Evolutionary conservation across 2,329 filamentous ascomycete species (phyloP), one percentile per base, ranked within the genome.

Genomic region (Aspergillus sp.): DNA sequence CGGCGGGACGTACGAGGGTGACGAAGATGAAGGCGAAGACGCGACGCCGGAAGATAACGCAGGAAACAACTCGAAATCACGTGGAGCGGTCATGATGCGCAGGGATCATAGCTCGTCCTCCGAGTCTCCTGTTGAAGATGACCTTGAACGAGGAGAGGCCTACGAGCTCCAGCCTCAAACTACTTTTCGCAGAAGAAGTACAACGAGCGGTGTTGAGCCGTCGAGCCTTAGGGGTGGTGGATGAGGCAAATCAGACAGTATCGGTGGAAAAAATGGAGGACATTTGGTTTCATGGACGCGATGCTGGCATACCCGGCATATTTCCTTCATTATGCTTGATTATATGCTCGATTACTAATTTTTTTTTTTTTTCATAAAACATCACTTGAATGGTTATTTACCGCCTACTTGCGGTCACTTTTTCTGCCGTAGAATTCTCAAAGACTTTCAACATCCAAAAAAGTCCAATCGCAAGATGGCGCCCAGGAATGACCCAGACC

Each of bases 1-100:
- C 4, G 80, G 80, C 8, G 81, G 80, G 1, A 63, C 66, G 11
- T 75, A 75, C 52, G 74, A 71, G 1, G 57, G 60, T 22, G 57
- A 50, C 11, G 46, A 54, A n/a, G 36, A 47, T 24, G 30, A 35
- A 8, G n/a, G n/a, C n/a, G 8, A 20, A 24, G 6, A 36, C 22
- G 12, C 42, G 28, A n/a, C 29, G 20, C 12, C 35, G 24, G 13
- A 30, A 10, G 15, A 16, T 16, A 12, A 27, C 7, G 35, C 28
- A 3, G 19, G 15, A 4, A 15, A 27, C 12, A 27, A 34, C 5
- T 35, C 38, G 5, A 28, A 32, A 22, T 35, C 40, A 19, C 44
- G 39, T 8, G 36, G 43, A 16, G 42, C 41, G 1, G 35, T 49
- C n/a, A 29, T 54, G 25, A 26, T 36, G 20, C 42, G 34, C 4